These are phyloP conservation scores for Candida neerlandica DNA, from an alignment of 1,139 yeast genomes.

Conservation along the genomic window DNA sequence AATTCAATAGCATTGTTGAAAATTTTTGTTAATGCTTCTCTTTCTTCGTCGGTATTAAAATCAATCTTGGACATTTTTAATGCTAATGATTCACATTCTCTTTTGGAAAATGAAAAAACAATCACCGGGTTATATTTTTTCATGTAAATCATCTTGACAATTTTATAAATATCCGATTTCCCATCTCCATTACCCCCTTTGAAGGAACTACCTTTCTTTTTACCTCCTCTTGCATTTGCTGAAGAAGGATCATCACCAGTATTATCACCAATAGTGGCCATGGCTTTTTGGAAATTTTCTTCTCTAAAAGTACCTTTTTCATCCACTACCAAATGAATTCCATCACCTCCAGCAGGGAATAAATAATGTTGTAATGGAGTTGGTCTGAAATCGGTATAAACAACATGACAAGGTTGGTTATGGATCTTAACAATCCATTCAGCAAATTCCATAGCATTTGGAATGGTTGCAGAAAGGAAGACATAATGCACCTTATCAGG, in stretches of 20 bases:
- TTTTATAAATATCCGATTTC: conserved; percentile 90
- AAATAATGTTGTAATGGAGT: conserved; percentile 96
- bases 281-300: conserved; percentile 96
- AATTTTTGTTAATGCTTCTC: conserved; percentile 84
- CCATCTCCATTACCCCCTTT: conserved; percentile 88
- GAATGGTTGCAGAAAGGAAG: conserved; percentile 93
- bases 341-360: conserved; percentile 97
- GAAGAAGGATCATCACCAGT: conserved; percentile 83
- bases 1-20: conserved; percentile 86
- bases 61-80: conserved; percentile 93
- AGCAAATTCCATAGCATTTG: conserved; percentile 98
- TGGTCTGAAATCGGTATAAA: conserved; percentile 97
- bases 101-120: conserved; percentile 93
- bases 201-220: conserved; percentile 77
- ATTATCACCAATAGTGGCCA: conserved; percentile 86
- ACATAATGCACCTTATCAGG: conserved; percentile 94
- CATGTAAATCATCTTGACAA: conserved; percentile 96
- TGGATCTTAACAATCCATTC: conserved; percentile 98
- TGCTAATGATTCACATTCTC: conserved; percentile 95
- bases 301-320: conserved; percentile 96
- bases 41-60: conserved; percentile 89
- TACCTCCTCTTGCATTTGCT: conserved; percentile 54
- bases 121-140: conserved; percentile 96
- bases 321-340: conserved; percentile 95
- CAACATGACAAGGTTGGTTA: conserved; percentile 96